Base-by-base conservation (phyloP, 2,329 filamentous ascomycete species). In the Diaporthe sp. region DNA sequence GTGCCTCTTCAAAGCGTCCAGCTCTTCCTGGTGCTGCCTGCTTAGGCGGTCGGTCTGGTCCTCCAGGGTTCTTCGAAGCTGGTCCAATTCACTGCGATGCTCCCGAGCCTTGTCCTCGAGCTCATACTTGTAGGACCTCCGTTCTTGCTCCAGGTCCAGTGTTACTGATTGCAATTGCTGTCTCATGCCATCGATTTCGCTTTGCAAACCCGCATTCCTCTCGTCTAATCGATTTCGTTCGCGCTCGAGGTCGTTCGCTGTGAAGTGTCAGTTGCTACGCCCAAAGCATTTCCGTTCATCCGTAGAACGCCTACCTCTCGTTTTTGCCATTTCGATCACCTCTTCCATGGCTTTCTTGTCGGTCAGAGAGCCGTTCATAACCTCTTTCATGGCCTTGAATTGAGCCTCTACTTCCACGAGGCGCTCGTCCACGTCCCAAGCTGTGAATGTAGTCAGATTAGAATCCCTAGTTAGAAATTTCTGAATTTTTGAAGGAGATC, bases 401-500 rank as follows among this genome's bases (percentile, higher is more conserved):
- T 96, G 89, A 25, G 88, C 87, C 79, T 97, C 94, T 84, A 98
- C 92, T 75, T 92, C 89, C 77, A 92, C 92, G 78, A 98, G 89
- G 77, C 93, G 91, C 76, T 90, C 90, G 79, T 95, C 92, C 78
- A 95, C 91, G 82, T 98, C 95, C 89, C 93, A 96, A 80, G 90
- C 93, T 94, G 89, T 77, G 84, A 87, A 90, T 45, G 82, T 83
- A 79, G 86, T 88, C 77, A 89, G 85, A 88, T 94, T 93, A 92
- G 95, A 95, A 87, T 92, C 86, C 86, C 92, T 93, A 78, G 89
- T 92, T 80, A 96, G 87, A 86, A 89, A 96, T 1, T 82, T 79
- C 82, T 47, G 71, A 45, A 52, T 54, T 58, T 73, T 75, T 40
- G 71, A 75, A 72, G 70, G 75, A 71, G 69, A 78, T 77, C 89